These are phyloP conservation scores for Parietichytrium sp. DNA, from an alignment of 108 stramenopile genomes.

Conservation along the genomic window DNA sequence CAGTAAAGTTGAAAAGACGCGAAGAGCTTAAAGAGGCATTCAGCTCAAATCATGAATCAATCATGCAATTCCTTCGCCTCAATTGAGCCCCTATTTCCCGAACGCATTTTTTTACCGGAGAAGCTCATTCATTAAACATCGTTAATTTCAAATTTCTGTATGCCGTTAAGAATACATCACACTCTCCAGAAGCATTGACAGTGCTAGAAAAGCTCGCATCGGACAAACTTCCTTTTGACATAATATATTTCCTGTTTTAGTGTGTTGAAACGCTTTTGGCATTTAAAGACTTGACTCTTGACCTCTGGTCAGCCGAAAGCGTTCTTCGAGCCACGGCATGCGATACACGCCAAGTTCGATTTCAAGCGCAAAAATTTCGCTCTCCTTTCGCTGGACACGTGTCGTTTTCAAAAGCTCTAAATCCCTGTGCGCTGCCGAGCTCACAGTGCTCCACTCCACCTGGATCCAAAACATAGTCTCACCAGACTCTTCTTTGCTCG, in stretches of 20 bases:
- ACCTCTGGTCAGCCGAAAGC: neutral
- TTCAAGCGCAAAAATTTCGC: neutral
- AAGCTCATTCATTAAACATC: no score
- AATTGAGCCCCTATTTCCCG: no score
- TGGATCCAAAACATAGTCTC: neutral
- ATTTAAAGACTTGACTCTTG: neutral
- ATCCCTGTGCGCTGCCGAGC: no score
- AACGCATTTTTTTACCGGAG: no score
- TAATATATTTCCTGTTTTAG: neutral
- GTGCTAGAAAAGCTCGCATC: neutral
- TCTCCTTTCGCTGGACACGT: neutral
- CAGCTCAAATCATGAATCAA: no score
- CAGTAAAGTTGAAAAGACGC: no score
- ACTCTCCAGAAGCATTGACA: neutral
- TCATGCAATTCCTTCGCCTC: no score
- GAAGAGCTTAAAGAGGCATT: no score
- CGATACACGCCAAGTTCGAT: conserved; percentile 7
- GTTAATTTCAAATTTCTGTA: no score
- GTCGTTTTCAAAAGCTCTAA: neutral
- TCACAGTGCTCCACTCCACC: conserved; percentile 22
- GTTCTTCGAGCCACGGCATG: neutral
- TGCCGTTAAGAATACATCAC: neutral
- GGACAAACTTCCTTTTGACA: neutral
- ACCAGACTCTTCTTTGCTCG: neutral
- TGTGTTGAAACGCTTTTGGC: neutral